Evolutionary conservation across 2,329 filamentous ascomycete species (phyloP).

Genomic region (Xylaria sp.): DNA sequence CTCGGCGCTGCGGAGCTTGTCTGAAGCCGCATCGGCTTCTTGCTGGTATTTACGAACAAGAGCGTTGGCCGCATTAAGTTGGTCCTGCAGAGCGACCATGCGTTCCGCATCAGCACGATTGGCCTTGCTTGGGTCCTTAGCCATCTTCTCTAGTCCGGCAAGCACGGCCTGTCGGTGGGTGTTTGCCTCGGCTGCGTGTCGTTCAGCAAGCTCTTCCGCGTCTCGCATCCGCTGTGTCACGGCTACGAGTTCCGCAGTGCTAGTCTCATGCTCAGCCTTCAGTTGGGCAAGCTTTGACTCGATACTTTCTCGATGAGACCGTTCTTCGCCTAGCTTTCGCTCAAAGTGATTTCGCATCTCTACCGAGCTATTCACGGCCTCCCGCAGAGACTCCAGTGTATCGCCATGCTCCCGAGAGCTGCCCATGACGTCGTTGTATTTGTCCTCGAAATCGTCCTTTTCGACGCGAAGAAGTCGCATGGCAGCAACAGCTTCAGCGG

Average conservation of each 20-base stretch:
- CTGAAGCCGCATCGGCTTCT: conserved; percentile 82
- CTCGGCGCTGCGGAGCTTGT: conserved; percentile 89
- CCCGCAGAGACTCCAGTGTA: conserved; percentile 74
- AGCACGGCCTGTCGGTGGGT: conserved; percentile 84
- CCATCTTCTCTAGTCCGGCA: conserved; percentile 76
- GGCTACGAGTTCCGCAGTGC: conserved; percentile 74
- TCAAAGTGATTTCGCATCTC: conserved; percentile 79
- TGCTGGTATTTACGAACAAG: conserved; percentile 87
- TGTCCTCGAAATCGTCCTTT: conserved; percentile 73
- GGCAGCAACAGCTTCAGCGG: conserved; percentile 74
- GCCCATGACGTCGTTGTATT: conserved; percentile 68
- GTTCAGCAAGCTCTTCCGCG: conserved; percentile 85
- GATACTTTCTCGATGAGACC: conserved; percentile 70
- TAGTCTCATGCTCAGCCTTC: conserved; percentile 80
- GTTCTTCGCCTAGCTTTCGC: conserved; percentile 81
- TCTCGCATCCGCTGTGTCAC: conserved; percentile 76
- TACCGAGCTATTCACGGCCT: conserved; percentile 76
- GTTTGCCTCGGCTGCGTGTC: conserved; percentile 82
- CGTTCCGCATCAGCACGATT: conserved; percentile 64
- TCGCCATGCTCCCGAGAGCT: conserved; percentile 70
- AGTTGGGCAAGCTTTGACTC: conserved; percentile 78
- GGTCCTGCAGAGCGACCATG: conserved; percentile 73
- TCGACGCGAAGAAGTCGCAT: conserved; percentile 81
- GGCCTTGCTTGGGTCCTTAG: conserved; percentile 53
- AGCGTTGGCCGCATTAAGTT: conserved; percentile 75